phyloP scores from a whole-genome alignment of 1,284 basidiomycete species.

The Cutaneotrichosporon cavernicola region DNA sequence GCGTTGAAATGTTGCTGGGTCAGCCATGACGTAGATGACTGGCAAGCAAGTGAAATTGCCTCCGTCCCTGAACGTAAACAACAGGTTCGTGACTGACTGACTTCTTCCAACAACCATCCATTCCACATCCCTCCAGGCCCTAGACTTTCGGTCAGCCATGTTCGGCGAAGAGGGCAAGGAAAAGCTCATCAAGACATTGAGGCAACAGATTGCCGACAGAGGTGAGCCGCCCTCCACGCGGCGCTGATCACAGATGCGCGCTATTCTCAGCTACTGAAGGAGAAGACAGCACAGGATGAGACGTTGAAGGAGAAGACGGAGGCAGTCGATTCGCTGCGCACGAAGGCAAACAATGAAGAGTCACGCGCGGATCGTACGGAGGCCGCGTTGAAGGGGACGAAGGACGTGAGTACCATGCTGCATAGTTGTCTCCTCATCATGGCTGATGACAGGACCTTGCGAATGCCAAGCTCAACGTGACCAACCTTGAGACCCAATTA shows the following conservation, averaged over 20 bases:
- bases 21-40: neutral
- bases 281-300: conserved; percentile 5
- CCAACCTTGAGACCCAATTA: conserved; percentile 45
- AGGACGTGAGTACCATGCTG: conserved; percentile 24
- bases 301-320: neutral
- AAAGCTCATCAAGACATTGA: conserved; percentile 43
- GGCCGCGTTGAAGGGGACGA: conserved; percentile 23
- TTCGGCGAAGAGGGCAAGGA: conserved; percentile 49
- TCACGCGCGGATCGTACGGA: conserved; percentile 25
- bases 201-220: conserved; percentile 34
- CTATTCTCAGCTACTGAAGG: conserved; percentile 10
- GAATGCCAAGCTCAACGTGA: conserved; percentile 36
- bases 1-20: neutral
- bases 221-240: neutral
- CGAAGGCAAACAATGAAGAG: conserved; percentile 3
- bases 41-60: neutral
- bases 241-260: conserved; percentile 8
- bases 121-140: neutral
- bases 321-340: neutral
- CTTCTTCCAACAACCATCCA: neutral
- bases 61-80: conserved; percentile 10
- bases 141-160: conserved; percentile 26
- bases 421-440: neutral
- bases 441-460: conserved; percentile 35
- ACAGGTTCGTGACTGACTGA: conserved; percentile 3